These are phyloP conservation scores for Epichloe coenophiala DNA, from an alignment of 2,329 filamentous ascomycete species.

Conservation along the genomic window DNA sequence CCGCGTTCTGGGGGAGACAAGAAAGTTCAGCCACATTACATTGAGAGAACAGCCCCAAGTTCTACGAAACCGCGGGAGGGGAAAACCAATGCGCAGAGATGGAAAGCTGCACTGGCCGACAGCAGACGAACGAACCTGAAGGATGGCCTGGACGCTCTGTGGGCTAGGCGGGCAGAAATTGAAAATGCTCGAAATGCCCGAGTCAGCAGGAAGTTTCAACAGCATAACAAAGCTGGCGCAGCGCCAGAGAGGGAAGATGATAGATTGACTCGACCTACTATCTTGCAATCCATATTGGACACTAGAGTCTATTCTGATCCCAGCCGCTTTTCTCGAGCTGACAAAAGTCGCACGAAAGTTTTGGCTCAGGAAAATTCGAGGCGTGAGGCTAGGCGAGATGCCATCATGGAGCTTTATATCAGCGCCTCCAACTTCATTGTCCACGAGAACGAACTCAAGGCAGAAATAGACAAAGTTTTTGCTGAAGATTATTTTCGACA, in stretches of 20 bases:
- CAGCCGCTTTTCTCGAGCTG: constrained; percentile 41
- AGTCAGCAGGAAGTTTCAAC: constrained; percentile 33
- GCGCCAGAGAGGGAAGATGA: constrained; percentile 66
- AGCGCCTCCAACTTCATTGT: constrained; percentile 80
- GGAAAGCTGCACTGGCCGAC: constrained; percentile 63
- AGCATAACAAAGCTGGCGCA: constrained; percentile 34
- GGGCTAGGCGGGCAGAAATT: constrained; percentile 43
- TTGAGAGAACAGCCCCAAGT: constrained; percentile 43
- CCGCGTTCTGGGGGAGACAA: constrained; percentile 36
- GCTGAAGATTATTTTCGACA: constrained; percentile 42
- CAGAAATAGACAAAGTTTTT: constrained; percentile 65
- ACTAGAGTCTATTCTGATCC: constrained; percentile 48
- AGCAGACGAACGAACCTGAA: constrained; percentile 58
- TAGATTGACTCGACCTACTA: constrained; percentile 55
- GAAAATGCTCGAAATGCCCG: constrained; percentile 22
- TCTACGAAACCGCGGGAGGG: constrained; percentile 30
- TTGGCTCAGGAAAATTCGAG: constrained; percentile 31
- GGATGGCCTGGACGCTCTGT: constrained; percentile 56
- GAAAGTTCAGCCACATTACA: constrained; percentile 50
- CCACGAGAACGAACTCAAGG: constrained; percentile 61
- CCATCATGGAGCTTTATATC: constrained; percentile 79
- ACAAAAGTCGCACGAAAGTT: constrained; percentile 28
- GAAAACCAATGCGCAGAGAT: constrained; percentile 30
- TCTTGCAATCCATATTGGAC: constrained; percentile 36
- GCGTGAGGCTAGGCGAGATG: constrained; percentile 48